Percentiles rank a stretch among this genome's conserved stretches.
Evolutionary conservation across 1,284 basidiomycete genomes (phyloP).

Genomic region (Malassezia japonica): DNA sequence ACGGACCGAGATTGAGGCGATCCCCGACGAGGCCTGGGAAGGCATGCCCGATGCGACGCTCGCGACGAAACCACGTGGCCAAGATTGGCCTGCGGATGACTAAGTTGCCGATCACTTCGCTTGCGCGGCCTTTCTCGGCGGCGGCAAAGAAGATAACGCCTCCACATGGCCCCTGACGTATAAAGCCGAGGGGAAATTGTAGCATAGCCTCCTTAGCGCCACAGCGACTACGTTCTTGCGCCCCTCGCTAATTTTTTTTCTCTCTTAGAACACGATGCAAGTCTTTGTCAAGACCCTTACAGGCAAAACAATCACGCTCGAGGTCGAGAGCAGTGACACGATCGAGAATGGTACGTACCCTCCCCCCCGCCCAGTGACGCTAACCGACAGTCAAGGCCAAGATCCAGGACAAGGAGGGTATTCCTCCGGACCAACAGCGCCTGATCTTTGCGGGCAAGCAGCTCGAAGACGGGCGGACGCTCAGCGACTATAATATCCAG

Average conservation of each 20-base stretch:
- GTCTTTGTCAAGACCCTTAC: conserved; percentile 47
- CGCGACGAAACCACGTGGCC: not conserved
- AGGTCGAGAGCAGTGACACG: conserved; percentile 61
- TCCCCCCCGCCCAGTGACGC: conserved; percentile 8
- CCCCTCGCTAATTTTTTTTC: too few species aligned
- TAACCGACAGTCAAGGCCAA: conserved; percentile 44
- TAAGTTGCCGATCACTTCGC: conserved; percentile 14
- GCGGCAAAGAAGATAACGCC: not conserved
- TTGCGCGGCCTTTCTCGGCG: conserved; percentile 15
- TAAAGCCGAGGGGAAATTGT: too few species aligned
- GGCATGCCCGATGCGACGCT: conserved; percentile 10
- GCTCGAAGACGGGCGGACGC: conserved; percentile 56
- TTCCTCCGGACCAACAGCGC: conserved; percentile 91
- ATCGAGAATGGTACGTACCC: conserved; percentile 86
- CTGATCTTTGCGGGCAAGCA: conserved; percentile 98
- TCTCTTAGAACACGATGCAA: conserved; percentile 37
- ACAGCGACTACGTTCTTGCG: not conserved
- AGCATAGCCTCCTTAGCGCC: not conserved
- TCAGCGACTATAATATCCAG: conserved; percentile 64
- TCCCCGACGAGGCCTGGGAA: not conserved
- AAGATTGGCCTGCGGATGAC: not conserved
- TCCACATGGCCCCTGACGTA: conserved; percentile 6
- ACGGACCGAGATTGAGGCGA: not conserved
- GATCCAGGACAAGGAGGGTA: conserved; percentile 59
- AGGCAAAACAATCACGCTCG: conserved; percentile 49